These are phyloP conservation scores for Arachis hypogaea DNA, from an alignment of 306 rosid genomes.

Conservation along the genomic window DNA sequence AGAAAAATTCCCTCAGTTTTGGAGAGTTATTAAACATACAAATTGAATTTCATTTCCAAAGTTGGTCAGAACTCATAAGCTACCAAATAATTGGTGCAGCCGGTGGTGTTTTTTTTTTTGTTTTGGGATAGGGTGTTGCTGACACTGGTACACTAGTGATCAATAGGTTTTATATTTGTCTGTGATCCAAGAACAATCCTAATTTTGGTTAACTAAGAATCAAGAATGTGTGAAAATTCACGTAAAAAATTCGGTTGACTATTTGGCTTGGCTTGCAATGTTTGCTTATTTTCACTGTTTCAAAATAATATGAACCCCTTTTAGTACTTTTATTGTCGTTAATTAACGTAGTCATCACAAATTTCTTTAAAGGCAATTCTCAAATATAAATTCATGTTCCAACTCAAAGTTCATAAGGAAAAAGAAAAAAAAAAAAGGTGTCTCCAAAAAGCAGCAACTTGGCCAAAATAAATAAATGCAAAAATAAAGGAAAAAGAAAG, in stretches of 20 bases:
- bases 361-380: background rate
- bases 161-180: background rate
- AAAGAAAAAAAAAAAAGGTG: too few relatives aligned
- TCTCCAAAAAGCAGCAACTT: background rate
- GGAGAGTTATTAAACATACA: background rate
- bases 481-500: background rate
- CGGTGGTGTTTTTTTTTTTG: too few relatives aligned
- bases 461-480: conserved; percentile 2
- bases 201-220: too few relatives aligned
- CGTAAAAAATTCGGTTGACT: too few relatives aligned
- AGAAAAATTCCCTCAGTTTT: background rate
- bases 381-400: too few relatives aligned
- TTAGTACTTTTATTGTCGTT: background rate
- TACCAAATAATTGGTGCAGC: background rate
- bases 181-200: too few relatives aligned
- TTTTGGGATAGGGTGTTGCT: too few relatives aligned
- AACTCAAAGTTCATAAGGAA: too few relatives aligned
- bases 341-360: background rate
- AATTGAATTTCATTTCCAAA: background rate
- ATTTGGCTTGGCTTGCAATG: too few relatives aligned
- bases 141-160: background rate
- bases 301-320: too few relatives aligned
- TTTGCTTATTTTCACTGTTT: too few relatives aligned
- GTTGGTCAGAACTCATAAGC: background rate
- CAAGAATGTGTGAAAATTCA: too few relatives aligned